Conservation (phyloP, 2,329 filamentous ascomycete genomes). For the Amauroascus verrucosus region DNA sequence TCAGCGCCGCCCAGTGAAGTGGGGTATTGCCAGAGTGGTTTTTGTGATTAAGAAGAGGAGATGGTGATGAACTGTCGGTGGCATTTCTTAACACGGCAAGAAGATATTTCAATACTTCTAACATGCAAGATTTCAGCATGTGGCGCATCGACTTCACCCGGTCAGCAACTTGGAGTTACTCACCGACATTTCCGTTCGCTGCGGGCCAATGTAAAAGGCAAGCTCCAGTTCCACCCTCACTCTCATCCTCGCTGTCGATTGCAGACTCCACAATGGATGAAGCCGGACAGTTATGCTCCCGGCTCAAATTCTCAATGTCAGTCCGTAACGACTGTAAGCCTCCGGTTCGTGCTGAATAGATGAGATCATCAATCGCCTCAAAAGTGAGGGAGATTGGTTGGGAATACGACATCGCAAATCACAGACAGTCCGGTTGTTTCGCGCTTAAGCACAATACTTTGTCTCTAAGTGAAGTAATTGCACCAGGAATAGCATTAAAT, state of each 20-base stretch:
- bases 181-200: conserved; percentile 78
- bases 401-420: neutral
- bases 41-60: conserved; percentile 37
- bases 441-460: neutral
- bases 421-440: neutral
- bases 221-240: conserved; percentile 45
- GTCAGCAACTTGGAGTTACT: too few relatives aligned
- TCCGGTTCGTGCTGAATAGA: conserved; percentile 74
- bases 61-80: conserved; percentile 12
- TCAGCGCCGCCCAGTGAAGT: conserved; percentile 86
- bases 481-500: too few relatives aligned
- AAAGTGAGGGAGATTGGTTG: conserved; percentile 43
- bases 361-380: conserved; percentile 81
- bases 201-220: conserved; percentile 74
- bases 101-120: conserved; percentile 41
- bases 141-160: neutral
- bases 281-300: conserved; percentile 49
- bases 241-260: conserved; percentile 65
- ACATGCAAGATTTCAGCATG: neutral
- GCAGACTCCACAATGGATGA: conserved; percentile 60
- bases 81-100: conserved; percentile 33
- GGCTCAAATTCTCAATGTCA: conserved; percentile 50
- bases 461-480: neutral
- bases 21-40: conserved; percentile 84
- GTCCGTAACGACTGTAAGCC: conserved; percentile 59